Conservation (phyloP, 2,329 filamentous ascomycete genomes). For the Penicillium verrucosum region DNA sequence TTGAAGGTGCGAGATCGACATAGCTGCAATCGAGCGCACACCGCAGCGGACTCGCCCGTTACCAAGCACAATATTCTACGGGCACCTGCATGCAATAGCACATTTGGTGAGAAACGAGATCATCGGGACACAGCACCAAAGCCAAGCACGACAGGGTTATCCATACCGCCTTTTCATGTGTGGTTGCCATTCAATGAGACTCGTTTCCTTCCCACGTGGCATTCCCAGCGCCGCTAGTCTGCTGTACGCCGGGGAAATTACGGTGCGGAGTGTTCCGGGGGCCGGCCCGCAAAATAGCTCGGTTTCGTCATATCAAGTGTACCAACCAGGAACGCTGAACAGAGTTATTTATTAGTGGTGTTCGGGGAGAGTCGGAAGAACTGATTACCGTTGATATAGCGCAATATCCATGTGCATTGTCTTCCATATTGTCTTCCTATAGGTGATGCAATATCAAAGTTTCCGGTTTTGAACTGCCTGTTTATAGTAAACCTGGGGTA, state of each 20-base stretch:
- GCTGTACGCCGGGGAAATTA: not conserved
- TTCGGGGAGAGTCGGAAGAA: not conserved
- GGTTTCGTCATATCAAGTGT: not conserved
- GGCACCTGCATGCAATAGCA: conserved; percentile 7
- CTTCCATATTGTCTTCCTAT: not conserved
- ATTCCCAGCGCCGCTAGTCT: not conserved
- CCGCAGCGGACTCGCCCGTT: conserved; percentile 9
- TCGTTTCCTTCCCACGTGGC: conserved; percentile 18
- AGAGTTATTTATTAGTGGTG: not conserved
- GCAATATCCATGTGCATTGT: not conserved
- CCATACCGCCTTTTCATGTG: conserved; percentile 17
- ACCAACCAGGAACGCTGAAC: conserved; percentile 2
- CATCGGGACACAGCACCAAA: not conserved
- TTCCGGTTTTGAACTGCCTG: not conserved
- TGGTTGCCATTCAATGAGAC: conserved; percentile 12
- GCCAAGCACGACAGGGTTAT: conserved; percentile 6
- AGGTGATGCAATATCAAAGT: not conserved
- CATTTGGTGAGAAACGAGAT: not conserved
- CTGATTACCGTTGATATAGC: not conserved
- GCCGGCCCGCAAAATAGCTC: conserved; percentile 6
- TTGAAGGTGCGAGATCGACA: not conserved
- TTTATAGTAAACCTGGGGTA: not conserved
- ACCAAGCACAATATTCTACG: not conserved
- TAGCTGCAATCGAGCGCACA: conserved; percentile 8
- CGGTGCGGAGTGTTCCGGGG: not conserved